Evolutionary conservation across 768 basidiomycete species (phyloP), one percentile per base, ranked within the genome.

Genomic region (Kondoa malvinella): DNA sequence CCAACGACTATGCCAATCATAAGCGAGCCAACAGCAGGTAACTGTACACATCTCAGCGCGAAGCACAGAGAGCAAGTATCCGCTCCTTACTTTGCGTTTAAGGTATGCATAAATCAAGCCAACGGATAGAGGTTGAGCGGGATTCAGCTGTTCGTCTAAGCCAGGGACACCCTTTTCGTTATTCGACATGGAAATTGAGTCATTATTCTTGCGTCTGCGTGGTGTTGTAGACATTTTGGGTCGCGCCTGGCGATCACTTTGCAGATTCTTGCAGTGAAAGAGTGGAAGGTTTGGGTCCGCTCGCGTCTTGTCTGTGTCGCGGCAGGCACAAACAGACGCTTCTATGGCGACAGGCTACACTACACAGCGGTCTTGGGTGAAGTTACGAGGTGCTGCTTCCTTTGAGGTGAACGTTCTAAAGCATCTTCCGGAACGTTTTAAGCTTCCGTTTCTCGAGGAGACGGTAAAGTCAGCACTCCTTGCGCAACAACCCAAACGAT

Each of bases 1-100:
- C 86, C 86, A 30, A 84, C 76, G 30, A 86, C 68, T 3, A 88
- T 76, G 34, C 87, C 87, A 68, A 88, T 75, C 63, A 82, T 75
- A 34, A 88, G 68, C 16, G 67, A 66, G 50, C 27, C 31, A n/a
- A 71, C 60, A 16, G 68, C 68, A 34, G 70, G 70, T 29, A 71
- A 64, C 64, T 71, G 40, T 50, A 50, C 21, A 8, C 12, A 8
- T 50, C 21, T n/a, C n/a, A n/a, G n/a, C n/a, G n/a, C n/a, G n/a
- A n/a, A n/a, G n/a, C n/a, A n/a, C 40, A 50, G 21, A 8, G 40
- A 50, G 40, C 40, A 8, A 8, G 12, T 8, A 50, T 50, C 40
- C 40, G 40, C 40, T 50, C 40, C 40, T 8, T 50, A 50, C 40
- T 21, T 50, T 50, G 40, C 40, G 40, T 21, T 50, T 50, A 21